These are phyloP conservation scores for Nannizzia gypsea DNA, from an alignment of 2,329 filamentous ascomycete genomes.

Conservation along the genomic window DNA sequence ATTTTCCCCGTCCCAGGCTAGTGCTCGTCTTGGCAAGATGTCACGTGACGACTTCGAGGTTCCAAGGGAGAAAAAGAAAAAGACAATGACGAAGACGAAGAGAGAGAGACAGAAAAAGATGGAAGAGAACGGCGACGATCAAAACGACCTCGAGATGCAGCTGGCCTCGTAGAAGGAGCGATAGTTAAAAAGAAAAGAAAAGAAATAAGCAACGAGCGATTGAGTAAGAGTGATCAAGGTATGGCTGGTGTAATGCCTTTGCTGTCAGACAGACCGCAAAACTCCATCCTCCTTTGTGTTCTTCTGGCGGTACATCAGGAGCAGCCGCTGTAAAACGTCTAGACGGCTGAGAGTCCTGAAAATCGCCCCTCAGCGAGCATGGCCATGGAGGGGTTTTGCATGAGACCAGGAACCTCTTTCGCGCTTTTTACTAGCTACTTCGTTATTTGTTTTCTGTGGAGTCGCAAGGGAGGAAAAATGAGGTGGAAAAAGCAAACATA, in stretches of 20 bases:
- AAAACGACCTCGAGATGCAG: neutral
- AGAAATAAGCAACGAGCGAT: neutral
- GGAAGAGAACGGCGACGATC: neutral
- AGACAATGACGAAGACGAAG: neutral
- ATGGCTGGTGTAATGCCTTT: neutral
- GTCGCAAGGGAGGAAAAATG: neutral
- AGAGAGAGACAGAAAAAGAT: neutral
- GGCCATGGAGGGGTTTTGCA: neutral
- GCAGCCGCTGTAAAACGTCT: neutral
- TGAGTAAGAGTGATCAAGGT: neutral
- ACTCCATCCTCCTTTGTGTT: neutral
- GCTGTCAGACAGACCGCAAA: neutral
- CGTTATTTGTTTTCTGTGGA: neutral
- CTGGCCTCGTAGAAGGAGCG: neutral
- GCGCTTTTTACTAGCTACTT: neutral
- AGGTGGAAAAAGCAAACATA: neutral
- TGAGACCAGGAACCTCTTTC: neutral
- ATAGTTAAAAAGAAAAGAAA: no score
- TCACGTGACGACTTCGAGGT: conserved; percentile 28
- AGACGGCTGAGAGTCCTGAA: neutral
- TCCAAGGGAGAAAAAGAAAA: neutral
- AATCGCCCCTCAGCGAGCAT: neutral
- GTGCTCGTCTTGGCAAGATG: conserved; percentile 20
- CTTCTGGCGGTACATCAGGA: no score
- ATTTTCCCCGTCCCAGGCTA: conserved; percentile 27